These are phyloP conservation scores for Blastobotrys indianensis DNA, from an alignment of 1,139 yeast species.

Conservation along the genomic window DNA sequence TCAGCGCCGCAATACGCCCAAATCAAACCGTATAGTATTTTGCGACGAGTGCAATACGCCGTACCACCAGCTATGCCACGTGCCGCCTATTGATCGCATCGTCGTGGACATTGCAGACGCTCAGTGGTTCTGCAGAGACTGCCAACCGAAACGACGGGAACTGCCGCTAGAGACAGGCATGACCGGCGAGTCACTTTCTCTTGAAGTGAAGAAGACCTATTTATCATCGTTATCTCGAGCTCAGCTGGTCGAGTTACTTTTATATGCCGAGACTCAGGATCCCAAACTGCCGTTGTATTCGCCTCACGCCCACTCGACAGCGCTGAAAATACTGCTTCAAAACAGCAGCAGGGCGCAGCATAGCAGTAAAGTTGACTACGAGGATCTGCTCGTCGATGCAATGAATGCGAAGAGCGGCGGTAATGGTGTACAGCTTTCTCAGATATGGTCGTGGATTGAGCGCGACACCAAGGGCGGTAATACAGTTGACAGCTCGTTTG, in stretches of 20 bases:
- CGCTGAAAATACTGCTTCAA: slow-evolving; percentile 34
- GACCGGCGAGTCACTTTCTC: slow-evolving; percentile 33
- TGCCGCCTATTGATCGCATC: slow-evolving; percentile 39
- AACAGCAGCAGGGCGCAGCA: slow-evolving; percentile 30
- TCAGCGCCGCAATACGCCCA: slow-evolving; percentile 38
- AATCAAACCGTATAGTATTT: slow-evolving; percentile 38
- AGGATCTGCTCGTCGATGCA: slow-evolving; percentile 34
- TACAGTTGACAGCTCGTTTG: slow-evolving; percentile 32
- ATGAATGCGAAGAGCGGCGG: slow-evolving; percentile 34
- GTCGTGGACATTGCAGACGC: slow-evolving; percentile 41
- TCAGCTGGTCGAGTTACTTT: slow-evolving; percentile 38
- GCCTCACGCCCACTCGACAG: slow-evolving; percentile 33
- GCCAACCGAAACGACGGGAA: slow-evolving; percentile 35
- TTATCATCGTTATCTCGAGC: slow-evolving; percentile 36
- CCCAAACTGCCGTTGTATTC: slow-evolving; percentile 36
- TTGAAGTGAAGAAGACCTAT: slow-evolving; percentile 38
- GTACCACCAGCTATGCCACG: slow-evolving; percentile 40
- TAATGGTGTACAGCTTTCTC: slow-evolving; percentile 30
- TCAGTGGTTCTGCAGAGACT: slow-evolving; percentile 40
- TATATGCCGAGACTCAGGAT: slow-evolving; percentile 34
- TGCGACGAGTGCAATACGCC: slow-evolving; percentile 41
- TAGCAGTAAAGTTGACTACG: slow-evolving; percentile 27
- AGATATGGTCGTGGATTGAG: slow-evolving; percentile 34
- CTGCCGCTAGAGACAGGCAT: slow-evolving; percentile 38
- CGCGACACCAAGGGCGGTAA: slow-evolving; percentile 26